Evolutionary conservation across 2,329 filamentous ascomycete genomes (phyloP), one percentile per base, ranked within the genome.

Genomic region (Pestalotiopsis sp.): DNA sequence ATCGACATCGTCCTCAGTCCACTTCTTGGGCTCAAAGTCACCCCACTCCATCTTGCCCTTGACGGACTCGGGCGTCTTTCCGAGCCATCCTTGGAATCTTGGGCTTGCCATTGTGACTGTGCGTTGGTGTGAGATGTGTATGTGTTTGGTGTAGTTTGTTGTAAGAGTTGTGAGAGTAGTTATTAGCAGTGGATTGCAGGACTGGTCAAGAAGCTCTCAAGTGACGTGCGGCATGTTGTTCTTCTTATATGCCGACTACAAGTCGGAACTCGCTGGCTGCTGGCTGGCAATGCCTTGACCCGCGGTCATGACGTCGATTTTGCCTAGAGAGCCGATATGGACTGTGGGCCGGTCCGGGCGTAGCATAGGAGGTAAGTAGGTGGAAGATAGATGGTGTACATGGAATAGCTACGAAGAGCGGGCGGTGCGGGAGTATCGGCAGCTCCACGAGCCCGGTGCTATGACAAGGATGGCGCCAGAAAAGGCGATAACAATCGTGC

Each of bases 1-100:
- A 74, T 91, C 90, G 69, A 92, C 78, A 69, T 91, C 88, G 31
- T 82, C 85, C 76, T 91, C 89, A 66, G 88, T 85, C 85, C 88
- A 91, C 9, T 79, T 76, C 81, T 91, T 91, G 61, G 88, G 88
- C 77, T 87, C 81, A 69, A 86, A 90, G 67, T 85, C 80, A 57
- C 78, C 79, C 85, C 85, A 87, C 23, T 79, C 74, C 84, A 87
- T 86, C 65, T 86, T 84, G 63, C 84, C 85, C 5, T 86, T 74
- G 70, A 74, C 79, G 31, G 81, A 74, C 4, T 77, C 76, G 17
- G 77, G 69, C 65, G 79, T 77, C 62, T 78, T 74, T 73, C 83
- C 83, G 23, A 85, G 73, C 84, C 84, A 86, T 63, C 84, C 84
- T 72, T 85, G 77, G 70, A 85, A 86, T 75, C 81, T 82, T 77